Base-by-base conservation (phyloP, 2,329 filamentous ascomycete genomes). In the Eutypella sp. region DNA sequence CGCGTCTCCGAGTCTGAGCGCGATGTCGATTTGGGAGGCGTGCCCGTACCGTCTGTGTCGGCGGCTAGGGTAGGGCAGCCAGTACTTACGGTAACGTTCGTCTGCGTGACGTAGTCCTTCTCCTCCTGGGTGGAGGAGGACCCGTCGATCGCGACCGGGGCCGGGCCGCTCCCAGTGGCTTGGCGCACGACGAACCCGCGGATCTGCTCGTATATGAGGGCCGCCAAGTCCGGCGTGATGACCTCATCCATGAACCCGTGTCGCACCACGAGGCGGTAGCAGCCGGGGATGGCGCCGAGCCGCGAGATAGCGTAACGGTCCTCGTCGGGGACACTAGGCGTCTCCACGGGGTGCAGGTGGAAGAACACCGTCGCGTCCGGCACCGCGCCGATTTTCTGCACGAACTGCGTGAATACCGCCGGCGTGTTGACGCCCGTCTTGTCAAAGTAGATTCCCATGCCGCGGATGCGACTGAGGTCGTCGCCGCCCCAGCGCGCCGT, bases 161-260 rank as follows among this genome's bases (percentile, higher is more conserved):
- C 50, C 25, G 40, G 50, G 2, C 40, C 42, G 5, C 34, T 48
- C 4, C 33, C 4, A 41, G 56, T 51, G 36, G 63, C 54, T 39
- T 63, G 57, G 36, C 66, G 61, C 0, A 72, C 66, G 24, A 83
- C 63, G 47, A 71, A 78, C 7, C 68, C 59, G 25, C 73, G 70
- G 19, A 86, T 67, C 47, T 86, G 75, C 45, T 83, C 74, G 43
- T 76, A 76, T 24, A 88, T 74, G 2, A 84, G 59, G 1, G 71
- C 66, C 0, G 74, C 82, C 6, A 89, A 71, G 47, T 86, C 78
- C 0, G 78, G 78, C 0, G 78, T 83, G 39, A 89, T 73, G 23
- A 88, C 76, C 50, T 85, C 77, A 54, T 90, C 86, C 63, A 79
- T 85, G 62, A 85, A 90, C 1, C 86, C 86, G 57, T 89, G 82